Base-by-base conservation (phyloP, 257 asterid species). In the Solanum sejunctum region DNA sequence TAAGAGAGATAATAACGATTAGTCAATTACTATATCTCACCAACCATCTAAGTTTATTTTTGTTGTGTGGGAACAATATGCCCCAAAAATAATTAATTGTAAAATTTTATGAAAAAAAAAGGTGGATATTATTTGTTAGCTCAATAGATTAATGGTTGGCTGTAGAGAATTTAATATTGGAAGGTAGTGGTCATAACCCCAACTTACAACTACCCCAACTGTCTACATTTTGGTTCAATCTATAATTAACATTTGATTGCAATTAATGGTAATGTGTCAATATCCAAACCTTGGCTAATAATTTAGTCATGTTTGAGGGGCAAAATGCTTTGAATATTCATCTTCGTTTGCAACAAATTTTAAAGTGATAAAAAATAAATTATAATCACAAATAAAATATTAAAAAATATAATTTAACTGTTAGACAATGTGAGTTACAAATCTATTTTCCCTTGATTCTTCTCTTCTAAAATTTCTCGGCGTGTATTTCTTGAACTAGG, bases 141-240 rank as follows among this genome's bases (percentile, higher is more conserved):
- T 75, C 61, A 49, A 41, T 81, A n/a, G 36, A 20, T 43, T 47
- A 58, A 26, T 58, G 55, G 70, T 28, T 81, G 75, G 75, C 28
- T 63, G 84, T 39, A 21, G 20, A 20, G 20, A 41, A 28, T 73
- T 73, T 21, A 71, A 72, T 51, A 39, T 1, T 4, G 26, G 69
- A 58, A 63, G 41, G 45, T 51, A 61, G 9, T 61, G 67, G 51
- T 51, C 64, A 63, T 55, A 0, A 39, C 61, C 32, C 87, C 86
- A 87, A 77, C 83, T 85, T 85, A 85, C 86, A 87, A 85, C 88
- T 15, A 87, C 89, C 86, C 85, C 88, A 87, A 82, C 88, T 61
- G 83, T 82, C 66, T 86, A 39, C 81, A 77, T 28, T 80, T 70
- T 28, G 36, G 61, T 84, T 73, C 75, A 47, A n/a, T 26, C 18